Evolutionary conservation across 1,284 basidiomycete species (phyloP).

Genomic region (Pseudozyma pruni): DNA sequence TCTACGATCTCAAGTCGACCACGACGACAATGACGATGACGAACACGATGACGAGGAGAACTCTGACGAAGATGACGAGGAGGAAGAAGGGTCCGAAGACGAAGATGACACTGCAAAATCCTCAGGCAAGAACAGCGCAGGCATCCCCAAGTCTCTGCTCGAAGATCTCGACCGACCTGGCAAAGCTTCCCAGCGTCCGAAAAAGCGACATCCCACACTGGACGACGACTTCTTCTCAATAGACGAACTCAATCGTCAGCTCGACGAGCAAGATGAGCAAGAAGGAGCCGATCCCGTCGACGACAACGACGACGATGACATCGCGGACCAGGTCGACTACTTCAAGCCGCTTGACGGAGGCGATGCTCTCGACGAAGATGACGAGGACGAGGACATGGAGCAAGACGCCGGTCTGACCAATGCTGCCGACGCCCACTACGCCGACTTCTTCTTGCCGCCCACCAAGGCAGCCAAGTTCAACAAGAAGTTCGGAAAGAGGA

Average conservation of each 20-base stretch:
- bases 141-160: constrained; percentile 69
- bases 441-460: constrained; percentile 73
- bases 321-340: constrained; percentile 69
- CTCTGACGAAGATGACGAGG: constrained; percentile 34
- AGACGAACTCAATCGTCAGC: constrained; percentile 86
- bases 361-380: constrained; percentile 35
- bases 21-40: constrained; percentile 18
- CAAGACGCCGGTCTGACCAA: constrained; percentile 27
- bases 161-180: constrained; percentile 54
- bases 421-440: constrained; percentile 68
- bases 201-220: constrained; percentile 73
- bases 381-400: constrained; percentile 46
- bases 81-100: constrained; percentile 31
- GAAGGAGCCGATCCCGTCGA: constrained; percentile 72
- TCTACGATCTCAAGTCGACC: constrained; percentile 36
- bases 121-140: constrained; percentile 71
- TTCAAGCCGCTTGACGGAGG: constrained; percentile 55
- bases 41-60: constrained; percentile 31
- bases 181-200: constrained; percentile 12
- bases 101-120: constrained; percentile 70
- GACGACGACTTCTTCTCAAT: constrained; percentile 95
- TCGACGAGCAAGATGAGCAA: constrained; percentile 79
- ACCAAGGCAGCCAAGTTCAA: constrained; percentile 46
- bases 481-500: constrained; percentile 44
- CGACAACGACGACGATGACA: constrained; percentile 72